These are phyloP conservation scores for Botryotinia globosa DNA, from an alignment of 2,329 filamentous ascomycete genomes.

Conservation along the genomic window DNA sequence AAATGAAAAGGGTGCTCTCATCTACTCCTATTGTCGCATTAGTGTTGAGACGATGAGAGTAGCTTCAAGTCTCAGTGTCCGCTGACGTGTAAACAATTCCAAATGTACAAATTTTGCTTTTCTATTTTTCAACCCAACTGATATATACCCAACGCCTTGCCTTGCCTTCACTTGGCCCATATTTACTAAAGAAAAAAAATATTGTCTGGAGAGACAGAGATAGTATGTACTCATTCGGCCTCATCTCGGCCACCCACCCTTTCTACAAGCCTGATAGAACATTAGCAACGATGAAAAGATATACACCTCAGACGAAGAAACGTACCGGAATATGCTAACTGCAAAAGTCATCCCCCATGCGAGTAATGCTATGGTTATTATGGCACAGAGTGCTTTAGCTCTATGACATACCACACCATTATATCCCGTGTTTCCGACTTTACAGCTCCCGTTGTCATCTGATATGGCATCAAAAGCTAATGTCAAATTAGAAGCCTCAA, in stretches of 20 bases:
- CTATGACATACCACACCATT: slow-evolving; percentile 54
- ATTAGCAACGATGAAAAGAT: slow-evolving; percentile 34
- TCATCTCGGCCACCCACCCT: slow-evolving; percentile 56
- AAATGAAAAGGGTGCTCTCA: slow-evolving; percentile 7
- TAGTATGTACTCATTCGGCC: slow-evolving; percentile 27
- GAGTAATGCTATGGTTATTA: slow-evolving; percentile 76
- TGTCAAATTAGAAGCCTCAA: slow-evolving; percentile 89
- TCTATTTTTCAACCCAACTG: slow-evolving; percentile 12
- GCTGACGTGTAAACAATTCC: slow-evolving; percentile 7
- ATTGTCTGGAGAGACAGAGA: slow-evolving; percentile 8
- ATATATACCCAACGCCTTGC: slow-evolving; percentile 19
- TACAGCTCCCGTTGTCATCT: slow-evolving; percentile 59
- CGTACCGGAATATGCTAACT: slow-evolving; percentile 72
- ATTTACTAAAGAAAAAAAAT: slow-evolving; percentile 17
- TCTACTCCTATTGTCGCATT: slow-evolving; percentile 9
- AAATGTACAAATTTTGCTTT: slow-evolving; percentile 16
- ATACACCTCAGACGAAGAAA: background rate
- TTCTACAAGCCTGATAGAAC: slow-evolving; percentile 50
- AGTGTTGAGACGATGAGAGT: slow-evolving; percentile 1
- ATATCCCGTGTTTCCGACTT: slow-evolving; percentile 41
- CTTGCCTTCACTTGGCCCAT: slow-evolving; percentile 6
- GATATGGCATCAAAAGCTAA: slow-evolving; percentile 82
- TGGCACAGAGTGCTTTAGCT: slow-evolving; percentile 70
- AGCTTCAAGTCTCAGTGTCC: slow-evolving; percentile 5
- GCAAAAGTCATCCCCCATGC: slow-evolving; percentile 91